Evolutionary conservation across 768 basidiomycete genomes (phyloP).

Genomic region (Mycena rosella): DNA sequence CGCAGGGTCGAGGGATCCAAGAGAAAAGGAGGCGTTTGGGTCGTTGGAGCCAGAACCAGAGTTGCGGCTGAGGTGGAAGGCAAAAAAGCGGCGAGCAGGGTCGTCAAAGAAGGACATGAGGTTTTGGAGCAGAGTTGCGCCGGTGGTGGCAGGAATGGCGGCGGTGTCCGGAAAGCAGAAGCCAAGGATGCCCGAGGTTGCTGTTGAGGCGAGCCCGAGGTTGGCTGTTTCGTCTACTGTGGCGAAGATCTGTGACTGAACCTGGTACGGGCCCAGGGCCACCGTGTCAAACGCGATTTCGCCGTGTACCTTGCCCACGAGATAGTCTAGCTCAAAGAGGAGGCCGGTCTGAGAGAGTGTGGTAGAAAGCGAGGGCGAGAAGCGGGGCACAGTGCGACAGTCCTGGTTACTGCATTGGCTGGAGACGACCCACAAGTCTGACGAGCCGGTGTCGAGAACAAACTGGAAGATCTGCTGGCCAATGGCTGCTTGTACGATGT

Average conservation of each 20-base stretch:
- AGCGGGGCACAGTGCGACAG: slow-evolving; percentile 59
- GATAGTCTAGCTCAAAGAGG: slow-evolving; percentile 61
- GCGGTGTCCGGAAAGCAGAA: slow-evolving; percentile 63
- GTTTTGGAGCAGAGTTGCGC: slow-evolving; percentile 62
- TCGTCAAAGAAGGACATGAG: slow-evolving; percentile 55
- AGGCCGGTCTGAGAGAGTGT: slow-evolving; percentile 47
- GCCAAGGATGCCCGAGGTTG: slow-evolving; percentile 69
- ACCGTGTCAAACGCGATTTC: slow-evolving; percentile 60
- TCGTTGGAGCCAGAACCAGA: slow-evolving; percentile 37
- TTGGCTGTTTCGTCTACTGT: slow-evolving; percentile 55
- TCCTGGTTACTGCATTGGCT: slow-evolving; percentile 58
- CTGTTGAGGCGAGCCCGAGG: slow-evolving; percentile 58
- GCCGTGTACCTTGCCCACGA: slow-evolving; percentile 65
- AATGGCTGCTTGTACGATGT: slow-evolving; percentile 50
- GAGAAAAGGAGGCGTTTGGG: slow-evolving; percentile 60
- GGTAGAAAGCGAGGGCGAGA: slow-evolving; percentile 47
- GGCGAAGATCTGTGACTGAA: slow-evolving; percentile 65
- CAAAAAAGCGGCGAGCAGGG: slow-evolving; percentile 60
- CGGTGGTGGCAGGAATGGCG: slow-evolving; percentile 58
- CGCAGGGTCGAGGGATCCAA: slow-evolving; percentile 61
- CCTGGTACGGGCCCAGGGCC: slow-evolving; percentile 57
- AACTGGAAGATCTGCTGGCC: slow-evolving; percentile 47
- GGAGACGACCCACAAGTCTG: slow-evolving; percentile 70
- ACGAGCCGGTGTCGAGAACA: slow-evolving; percentile 70
- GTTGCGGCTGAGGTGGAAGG: slow-evolving; percentile 60